Conservation (phyloP, 2,329 filamentous ascomycete species). For the Apiospora saccharicola region DNA sequence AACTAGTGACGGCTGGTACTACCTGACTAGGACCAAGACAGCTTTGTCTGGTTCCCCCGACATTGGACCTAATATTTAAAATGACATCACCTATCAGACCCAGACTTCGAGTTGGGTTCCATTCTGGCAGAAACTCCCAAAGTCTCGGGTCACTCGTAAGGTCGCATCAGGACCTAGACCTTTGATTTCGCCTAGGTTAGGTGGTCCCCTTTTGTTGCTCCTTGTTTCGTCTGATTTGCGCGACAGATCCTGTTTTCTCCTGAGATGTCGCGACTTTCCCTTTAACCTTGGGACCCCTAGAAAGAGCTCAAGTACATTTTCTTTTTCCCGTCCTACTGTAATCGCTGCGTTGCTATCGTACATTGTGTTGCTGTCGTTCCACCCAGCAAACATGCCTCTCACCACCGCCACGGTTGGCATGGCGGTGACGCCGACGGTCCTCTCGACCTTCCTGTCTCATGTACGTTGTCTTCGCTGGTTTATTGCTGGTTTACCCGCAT, state of each 20-base stretch:
- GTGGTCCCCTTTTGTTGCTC: slow-evolving; percentile 12
- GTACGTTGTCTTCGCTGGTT: slow-evolving; percentile 56
- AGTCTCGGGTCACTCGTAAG: neutral
- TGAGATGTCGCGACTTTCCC: slow-evolving; percentile 6
- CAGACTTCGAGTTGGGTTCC: neutral
- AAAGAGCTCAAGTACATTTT: slow-evolving; percentile 1
- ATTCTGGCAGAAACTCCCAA: neutral
- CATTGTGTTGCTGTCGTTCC: slow-evolving; percentile 12
- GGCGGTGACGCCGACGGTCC: slow-evolving; percentile 85
- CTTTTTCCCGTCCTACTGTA: slow-evolving; percentile 7
- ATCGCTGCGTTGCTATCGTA: slow-evolving; percentile 7
- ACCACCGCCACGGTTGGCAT: slow-evolving; percentile 79
- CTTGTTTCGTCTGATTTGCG: slow-evolving; percentile 10
- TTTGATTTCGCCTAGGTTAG: slow-evolving; percentile 5
- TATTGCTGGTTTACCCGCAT: neutral
- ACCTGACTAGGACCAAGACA: slow-evolving; percentile 11
- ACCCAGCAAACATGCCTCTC: slow-evolving; percentile 45
- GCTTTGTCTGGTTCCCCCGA: slow-evolving; percentile 11
- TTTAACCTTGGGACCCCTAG: neutral
- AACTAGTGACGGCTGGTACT: neutral
- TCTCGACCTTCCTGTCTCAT: slow-evolving; percentile 87
- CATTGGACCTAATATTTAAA: slow-evolving; percentile 17
- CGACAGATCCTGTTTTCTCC: slow-evolving; percentile 23
- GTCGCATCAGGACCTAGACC: slow-evolving; percentile 10
- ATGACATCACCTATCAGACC: slow-evolving; percentile 15